Base-by-base conservation (phyloP, 2,329 filamentous ascomycete genomes). In the Epichloe uncinata region DNA sequence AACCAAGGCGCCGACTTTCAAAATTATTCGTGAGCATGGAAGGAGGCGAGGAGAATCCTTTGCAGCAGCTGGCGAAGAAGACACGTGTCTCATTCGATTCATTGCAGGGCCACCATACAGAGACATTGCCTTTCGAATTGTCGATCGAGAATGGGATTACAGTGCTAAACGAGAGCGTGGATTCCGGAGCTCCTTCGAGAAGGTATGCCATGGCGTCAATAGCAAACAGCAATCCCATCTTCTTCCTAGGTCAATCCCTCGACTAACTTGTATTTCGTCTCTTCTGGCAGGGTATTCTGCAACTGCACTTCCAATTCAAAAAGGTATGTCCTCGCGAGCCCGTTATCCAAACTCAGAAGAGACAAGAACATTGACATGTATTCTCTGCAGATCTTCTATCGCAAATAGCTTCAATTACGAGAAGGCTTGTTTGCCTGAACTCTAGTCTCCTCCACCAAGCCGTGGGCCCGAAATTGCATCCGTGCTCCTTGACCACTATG, bases 131-230 rank as follows among this genome's bases (percentile, higher is more conserved):
- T 98, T 98, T 63, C 81, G 91, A 38, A 96, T 98, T 57, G 90
- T 98, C 38, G 93, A 98, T 67, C 91, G 93, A 56, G 93, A 98
- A 68, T 98, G 93, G 93, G 93, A 98, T 67, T 98, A 96, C 65
- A 95, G 88, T 65, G 87, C 91, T 3, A 97, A 96, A 70, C 80
- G 84, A 59, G 93, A 98, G 60, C 79, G 93, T 52, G 94, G 93
- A 1, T 98, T 97, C 70, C 90, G 81, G 65, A 96, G 90, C 68
- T 95, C 86, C 55, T 98, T 97, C 66, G 93, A 98, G 69, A 96
- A 95, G 82, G 88, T 93, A 79, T 56, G 79, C 69, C 36, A 41
- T 22, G 20, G 50, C 47, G 44, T 52, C 51, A 35, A 20, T 55
- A 48, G 47, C 52, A 53, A 47, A 35, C 38, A 33, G 11, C 20